Conservation (phyloP, 2,329 filamentous ascomycete genomes). For the Neophaeococcomyces mojaviensis region DNA sequence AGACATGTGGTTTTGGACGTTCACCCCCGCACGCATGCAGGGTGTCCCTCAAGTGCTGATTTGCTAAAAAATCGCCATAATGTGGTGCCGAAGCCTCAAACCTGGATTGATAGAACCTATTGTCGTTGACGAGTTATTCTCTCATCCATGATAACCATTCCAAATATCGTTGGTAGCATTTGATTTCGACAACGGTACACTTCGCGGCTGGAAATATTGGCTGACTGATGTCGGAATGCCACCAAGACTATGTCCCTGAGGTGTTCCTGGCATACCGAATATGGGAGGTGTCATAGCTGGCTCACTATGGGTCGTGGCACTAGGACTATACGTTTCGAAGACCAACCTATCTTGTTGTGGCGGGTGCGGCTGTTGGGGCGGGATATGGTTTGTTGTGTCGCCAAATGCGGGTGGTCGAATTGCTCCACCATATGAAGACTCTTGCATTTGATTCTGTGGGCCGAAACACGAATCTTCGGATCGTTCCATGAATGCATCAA, state of each 20-base stretch:
- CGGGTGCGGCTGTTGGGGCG: neutral
- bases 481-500: constrained; percentile 2
- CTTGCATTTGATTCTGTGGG: neutral
- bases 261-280: neutral
- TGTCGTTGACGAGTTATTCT: neutral
- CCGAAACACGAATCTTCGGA: neutral
- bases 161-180: neutral
- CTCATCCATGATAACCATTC: constrained; percentile 3
- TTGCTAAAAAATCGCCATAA: no score
- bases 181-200: neutral
- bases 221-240: neutral
- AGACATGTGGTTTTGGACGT: no score
- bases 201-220: neutral
- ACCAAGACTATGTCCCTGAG: no score
- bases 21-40: no score
- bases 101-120: no score
- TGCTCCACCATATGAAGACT: neutral
- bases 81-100: no score
- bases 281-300: constrained; percentile 4
- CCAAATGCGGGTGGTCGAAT: neutral
- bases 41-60: no score
- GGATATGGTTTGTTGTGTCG: neutral
- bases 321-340: constrained; percentile 1
- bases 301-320: neutral
- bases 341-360: no score